phyloP scores from a whole-genome alignment of 352 stramenopile genomes.

The Pythium aquatile region DNA sequence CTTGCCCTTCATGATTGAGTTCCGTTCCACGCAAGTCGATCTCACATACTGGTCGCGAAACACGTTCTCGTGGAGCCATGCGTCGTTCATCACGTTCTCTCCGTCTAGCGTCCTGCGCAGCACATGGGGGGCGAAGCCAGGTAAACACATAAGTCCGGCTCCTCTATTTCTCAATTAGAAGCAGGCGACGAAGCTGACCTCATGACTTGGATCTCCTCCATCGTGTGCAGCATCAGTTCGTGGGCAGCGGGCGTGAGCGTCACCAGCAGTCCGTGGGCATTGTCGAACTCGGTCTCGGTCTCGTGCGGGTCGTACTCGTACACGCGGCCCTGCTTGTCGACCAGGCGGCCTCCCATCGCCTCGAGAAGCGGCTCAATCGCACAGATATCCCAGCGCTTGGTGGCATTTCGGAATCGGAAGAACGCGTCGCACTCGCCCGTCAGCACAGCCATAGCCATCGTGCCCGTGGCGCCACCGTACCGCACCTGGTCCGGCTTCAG shows the following conservation, averaged over 20 bases:
- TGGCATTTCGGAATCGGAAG: conserved; percentile 66
- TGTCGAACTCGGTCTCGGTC: conserved; percentile 58
- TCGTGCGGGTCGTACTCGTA: conserved; percentile 62
- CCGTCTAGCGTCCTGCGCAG: conserved; percentile 46
- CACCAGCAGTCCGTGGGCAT: conserved; percentile 54
- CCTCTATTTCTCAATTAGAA: conserved; percentile 25
- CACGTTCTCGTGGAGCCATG: conserved; percentile 49
- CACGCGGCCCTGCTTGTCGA: conserved; percentile 51
- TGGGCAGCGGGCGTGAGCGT: conserved; percentile 39
- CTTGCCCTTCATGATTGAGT: conserved; percentile 47
- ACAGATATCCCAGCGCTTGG: conserved; percentile 81
- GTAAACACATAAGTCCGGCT: conserved; percentile 4
- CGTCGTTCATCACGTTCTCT: conserved; percentile 32
- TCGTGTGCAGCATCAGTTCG: conserved; percentile 37
- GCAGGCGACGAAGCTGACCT: conserved; percentile 47
- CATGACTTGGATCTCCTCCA: conserved; percentile 47
- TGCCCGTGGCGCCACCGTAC: conserved; percentile 66
- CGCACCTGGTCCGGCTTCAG: conserved; percentile 38
- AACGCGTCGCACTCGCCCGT: conserved; percentile 63
- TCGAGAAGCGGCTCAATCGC: conserved; percentile 64
- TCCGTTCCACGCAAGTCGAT: conserved; percentile 26
- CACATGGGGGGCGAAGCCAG: background rate
- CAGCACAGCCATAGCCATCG: conserved; percentile 67
- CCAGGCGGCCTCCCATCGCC: conserved; percentile 51
- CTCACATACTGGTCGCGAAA: conserved; percentile 20